These are phyloP conservation scores for Penicillium pulvis DNA, from an alignment of 495 filamentous ascomycete species.

Conservation along the genomic window DNA sequence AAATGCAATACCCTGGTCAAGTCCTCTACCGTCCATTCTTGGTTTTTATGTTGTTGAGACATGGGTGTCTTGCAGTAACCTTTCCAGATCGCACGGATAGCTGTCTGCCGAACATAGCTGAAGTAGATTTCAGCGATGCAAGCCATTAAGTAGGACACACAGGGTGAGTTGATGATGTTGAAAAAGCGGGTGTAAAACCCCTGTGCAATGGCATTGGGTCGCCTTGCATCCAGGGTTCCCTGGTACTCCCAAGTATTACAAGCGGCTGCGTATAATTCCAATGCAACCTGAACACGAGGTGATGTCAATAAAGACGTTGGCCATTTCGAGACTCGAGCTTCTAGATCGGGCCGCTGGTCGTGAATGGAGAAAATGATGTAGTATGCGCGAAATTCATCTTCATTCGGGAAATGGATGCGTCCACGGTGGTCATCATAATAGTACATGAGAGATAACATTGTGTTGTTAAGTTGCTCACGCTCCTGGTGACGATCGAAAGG, in stretches of 20 bases:
- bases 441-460: slow-evolving; percentile 83
- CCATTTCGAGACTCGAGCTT: slow-evolving; percentile 76
- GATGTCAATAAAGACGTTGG: slow-evolving; percentile 56
- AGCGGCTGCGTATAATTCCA: slow-evolving; percentile 68
- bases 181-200: slow-evolving; percentile 75
- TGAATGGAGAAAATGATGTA: slow-evolving; percentile 82
- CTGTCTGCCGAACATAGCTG: slow-evolving; percentile 72
- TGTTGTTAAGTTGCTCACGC: slow-evolving; percentile 86
- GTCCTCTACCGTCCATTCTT: slow-evolving; percentile 72
- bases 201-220: slow-evolving; percentile 58
- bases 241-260: slow-evolving; percentile 64
- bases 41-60: slow-evolving; percentile 66
- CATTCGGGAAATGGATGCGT: slow-evolving; percentile 62
- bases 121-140: slow-evolving; percentile 94
- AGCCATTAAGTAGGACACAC: slow-evolving; percentile 86
- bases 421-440: slow-evolving; percentile 77
- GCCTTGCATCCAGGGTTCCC: slow-evolving; percentile 62
- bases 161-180: slow-evolving; percentile 64
- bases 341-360: slow-evolving; percentile 67
- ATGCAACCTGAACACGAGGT: slow-evolving; percentile 61
- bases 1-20: slow-evolving; percentile 70
- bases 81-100: slow-evolving; percentile 69
- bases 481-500: slow-evolving; percentile 90
- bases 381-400: slow-evolving; percentile 89
- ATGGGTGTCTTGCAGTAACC: slow-evolving; percentile 56